phyloP scores from a whole-genome alignment of 768 basidiomycete species.

The button mushroom (Agaricus bisporus) region DNA sequence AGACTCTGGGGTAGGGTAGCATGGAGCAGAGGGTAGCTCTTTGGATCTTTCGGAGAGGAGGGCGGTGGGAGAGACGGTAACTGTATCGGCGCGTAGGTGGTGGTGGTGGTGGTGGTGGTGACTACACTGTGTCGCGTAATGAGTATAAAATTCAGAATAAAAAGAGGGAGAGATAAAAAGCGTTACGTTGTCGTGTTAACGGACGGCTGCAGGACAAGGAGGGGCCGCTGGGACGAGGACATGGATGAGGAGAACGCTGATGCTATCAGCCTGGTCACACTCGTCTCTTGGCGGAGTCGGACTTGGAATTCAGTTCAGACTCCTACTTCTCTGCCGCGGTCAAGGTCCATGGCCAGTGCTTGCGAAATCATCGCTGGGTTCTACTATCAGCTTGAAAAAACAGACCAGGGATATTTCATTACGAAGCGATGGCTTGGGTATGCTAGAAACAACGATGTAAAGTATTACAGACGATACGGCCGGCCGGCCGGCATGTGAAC shows the following conservation, averaged over 20 bases:
- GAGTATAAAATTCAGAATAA: constrained; percentile 12
- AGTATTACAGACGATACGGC: no score
- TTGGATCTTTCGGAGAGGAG: constrained; percentile 66
- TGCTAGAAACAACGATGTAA: no score
- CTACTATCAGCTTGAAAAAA: no score
- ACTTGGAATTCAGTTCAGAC: constrained; percentile 17
- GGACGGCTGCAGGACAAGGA: constrained; percentile 70
- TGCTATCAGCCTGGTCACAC: constrained; percentile 11
- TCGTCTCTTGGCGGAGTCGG: constrained; percentile 18
- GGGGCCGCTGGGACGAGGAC: constrained; percentile 60
- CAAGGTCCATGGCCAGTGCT: no score
- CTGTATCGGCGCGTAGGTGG: constrained; percentile 84
- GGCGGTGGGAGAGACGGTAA: constrained; percentile 71
- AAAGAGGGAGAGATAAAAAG: constrained; percentile 12
- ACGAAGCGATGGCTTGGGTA: no score
- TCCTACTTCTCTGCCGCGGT: background rate
- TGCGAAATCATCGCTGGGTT: no score
- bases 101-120: constrained; percentile 89
- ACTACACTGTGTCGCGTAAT: constrained; percentile 54
- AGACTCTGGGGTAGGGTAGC: constrained; percentile 69
- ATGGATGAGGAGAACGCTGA: constrained; percentile 30
- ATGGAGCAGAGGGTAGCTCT: constrained; percentile 73
- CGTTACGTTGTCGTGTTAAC: constrained; percentile 80
- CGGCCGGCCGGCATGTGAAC: no score
- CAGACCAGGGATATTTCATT: no score